These are phyloP conservation scores for Nymphaea colorata DNA, from an alignment of 164 flowering plant genomes.

Conservation along the genomic window DNA sequence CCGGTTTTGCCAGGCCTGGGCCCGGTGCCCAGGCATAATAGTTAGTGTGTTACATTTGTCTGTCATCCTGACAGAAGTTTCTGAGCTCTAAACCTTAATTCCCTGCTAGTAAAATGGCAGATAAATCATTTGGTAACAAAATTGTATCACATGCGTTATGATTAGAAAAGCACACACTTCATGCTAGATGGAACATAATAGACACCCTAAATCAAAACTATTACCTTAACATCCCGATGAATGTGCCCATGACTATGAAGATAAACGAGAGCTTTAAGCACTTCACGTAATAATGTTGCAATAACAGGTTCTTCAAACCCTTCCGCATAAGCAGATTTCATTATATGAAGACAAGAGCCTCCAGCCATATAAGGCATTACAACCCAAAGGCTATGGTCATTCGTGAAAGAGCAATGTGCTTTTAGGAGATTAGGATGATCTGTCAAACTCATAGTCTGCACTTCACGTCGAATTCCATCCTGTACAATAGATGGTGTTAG, in stretches of 20 bases:
- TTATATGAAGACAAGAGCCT: constrained; percentile 92
- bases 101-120: no score
- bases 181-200: no score
- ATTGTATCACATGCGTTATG: no score
- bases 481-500: constrained; percentile 7
- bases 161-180: no score
- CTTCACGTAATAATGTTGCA: constrained; percentile 68
- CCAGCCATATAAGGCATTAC: constrained; percentile 94
- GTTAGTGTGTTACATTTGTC: no score
- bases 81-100: no score
- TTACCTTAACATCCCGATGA: constrained; percentile 96
- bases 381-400: constrained; percentile 24
- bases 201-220: not conserved
- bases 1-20: no score
- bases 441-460: constrained; percentile 74
- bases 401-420: constrained; percentile 50
- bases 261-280: constrained; percentile 84
- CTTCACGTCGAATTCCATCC: constrained; percentile 67
- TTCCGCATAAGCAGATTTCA: constrained; percentile 72
- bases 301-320: constrained; percentile 92
- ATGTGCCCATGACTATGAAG: constrained; percentile 92
- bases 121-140: no score
- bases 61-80: no score
- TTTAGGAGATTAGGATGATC: constrained; percentile 66
- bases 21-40: no score